These are phyloP conservation scores for Alternaria dauci DNA, from an alignment of 2,329 filamentous ascomycete species.

Conservation along the genomic window DNA sequence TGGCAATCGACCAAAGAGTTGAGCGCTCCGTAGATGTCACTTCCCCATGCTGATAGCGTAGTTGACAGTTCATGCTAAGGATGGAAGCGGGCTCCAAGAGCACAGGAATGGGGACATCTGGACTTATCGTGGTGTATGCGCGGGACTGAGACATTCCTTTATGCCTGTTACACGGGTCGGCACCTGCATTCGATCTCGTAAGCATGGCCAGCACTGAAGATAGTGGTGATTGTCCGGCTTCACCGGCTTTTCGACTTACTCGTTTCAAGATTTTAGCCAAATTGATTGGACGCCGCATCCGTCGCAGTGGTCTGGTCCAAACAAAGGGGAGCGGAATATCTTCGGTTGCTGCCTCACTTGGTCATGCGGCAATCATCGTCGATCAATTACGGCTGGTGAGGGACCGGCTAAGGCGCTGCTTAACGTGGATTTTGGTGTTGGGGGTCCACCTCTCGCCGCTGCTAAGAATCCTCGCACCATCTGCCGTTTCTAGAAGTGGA, in stretches of 20 bases:
- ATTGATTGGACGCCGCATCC: neutral
- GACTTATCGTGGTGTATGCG: neutral
- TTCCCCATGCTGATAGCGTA: neutral
- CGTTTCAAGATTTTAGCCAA: neutral
- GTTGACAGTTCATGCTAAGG: neutral
- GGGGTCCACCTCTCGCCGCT: conserved; percentile 2
- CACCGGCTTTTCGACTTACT: neutral
- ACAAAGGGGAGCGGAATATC: neutral
- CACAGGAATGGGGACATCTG: neutral
- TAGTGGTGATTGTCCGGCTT: neutral
- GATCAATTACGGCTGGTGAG: conserved; percentile 9
- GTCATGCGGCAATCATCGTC: conserved; percentile 2
- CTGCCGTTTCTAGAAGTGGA: neutral
- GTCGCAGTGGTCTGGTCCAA: neutral
- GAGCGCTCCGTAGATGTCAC: neutral
- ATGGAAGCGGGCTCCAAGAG: neutral
- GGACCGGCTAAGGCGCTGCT: conserved; percentile 8
- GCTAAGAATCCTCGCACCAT: conserved; percentile 1
- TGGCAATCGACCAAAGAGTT: neutral
- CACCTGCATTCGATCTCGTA: neutral
- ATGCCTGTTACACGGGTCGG: neutral
- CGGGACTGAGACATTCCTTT: neutral
- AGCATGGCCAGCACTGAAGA: neutral
- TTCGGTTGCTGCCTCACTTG: conserved; percentile 1
- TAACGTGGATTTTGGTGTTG: conserved; percentile 10